phyloP scores from a whole-genome alignment of 345 rosid genomes.

The Durio zibethinus region DNA sequence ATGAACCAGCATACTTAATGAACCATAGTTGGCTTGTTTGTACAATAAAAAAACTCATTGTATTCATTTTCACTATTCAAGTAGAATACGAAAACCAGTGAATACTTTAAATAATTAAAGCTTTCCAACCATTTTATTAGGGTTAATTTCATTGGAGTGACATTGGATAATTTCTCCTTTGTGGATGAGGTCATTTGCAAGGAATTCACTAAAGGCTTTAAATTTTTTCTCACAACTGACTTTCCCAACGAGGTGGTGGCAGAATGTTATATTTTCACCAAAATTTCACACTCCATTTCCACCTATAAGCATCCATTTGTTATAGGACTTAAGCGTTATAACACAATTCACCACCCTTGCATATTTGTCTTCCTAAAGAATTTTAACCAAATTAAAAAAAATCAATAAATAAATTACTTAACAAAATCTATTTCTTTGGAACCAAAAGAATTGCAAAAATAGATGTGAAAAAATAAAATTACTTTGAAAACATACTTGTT shows the following conservation, averaged over 20 bases:
- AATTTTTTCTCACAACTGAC: constrained; percentile 64
- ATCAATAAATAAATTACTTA: not conserved
- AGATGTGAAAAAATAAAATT: not conserved
- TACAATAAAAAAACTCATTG: not conserved
- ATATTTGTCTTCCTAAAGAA: constrained; percentile 71
- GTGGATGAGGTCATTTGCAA: constrained; percentile 54
- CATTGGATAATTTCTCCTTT: constrained; percentile 39
- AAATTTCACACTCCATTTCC: constrained; percentile 80
- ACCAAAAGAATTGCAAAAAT: not conserved
- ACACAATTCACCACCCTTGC: constrained; percentile 72
- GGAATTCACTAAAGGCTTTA: constrained; percentile 67
- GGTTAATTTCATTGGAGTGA: constrained; percentile 32
- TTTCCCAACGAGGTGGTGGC: constrained; percentile 30
- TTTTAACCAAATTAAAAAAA: not conserved
- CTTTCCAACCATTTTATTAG: constrained; percentile 63
- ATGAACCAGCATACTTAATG: constrained; percentile 68
- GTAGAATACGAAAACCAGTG: constrained; percentile 1
- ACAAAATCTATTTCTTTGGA: not conserved
- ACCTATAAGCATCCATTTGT: constrained; percentile 74
- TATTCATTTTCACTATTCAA: constrained; percentile 10
- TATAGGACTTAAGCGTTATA: constrained; percentile 69
- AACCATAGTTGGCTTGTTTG: constrained; percentile 30
- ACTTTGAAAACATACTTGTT: constrained; percentile 47
- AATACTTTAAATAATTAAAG: constrained; percentile 19
- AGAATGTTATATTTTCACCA: constrained; percentile 61